A percentile compares a stretch with the other conserved stretches of the same genome.
phyloP scores from a whole-genome alignment of 441 rosid genomes.

The Populus hybrid region DNA sequence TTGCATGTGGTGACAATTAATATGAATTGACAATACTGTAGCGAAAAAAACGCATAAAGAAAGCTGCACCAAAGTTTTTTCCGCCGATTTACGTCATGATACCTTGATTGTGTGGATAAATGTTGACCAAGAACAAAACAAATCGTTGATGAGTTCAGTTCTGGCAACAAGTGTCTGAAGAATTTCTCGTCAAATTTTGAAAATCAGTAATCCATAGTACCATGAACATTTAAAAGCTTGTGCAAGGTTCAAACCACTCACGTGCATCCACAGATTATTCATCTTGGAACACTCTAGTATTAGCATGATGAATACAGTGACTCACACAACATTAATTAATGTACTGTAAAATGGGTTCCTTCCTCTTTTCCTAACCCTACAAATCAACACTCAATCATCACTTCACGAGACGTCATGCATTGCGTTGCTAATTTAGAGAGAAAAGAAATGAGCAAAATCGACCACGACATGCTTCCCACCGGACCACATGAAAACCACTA shows the following conservation, averaged over 20 bases:
- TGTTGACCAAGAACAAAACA: too few species aligned
- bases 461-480: not conserved
- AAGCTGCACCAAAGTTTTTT: not conserved
- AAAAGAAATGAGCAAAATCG: not conserved
- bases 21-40: not conserved
- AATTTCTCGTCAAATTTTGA: not conserved
- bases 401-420: not conserved
- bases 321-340: not conserved
- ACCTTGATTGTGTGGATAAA: too few species aligned
- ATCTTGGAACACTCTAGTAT: not conserved
- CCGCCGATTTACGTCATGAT: too few species aligned
- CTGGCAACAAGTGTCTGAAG: too few species aligned
- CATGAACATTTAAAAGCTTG: not conserved
- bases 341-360: not conserved
- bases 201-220: not conserved
- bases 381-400: not conserved
- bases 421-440: not conserved
- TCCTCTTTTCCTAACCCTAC: not conserved
- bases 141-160: too few species aligned
- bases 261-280: not conserved
- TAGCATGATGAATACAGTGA: not conserved
- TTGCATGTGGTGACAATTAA: not conserved
- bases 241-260: not conserved
- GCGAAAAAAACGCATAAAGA: too few species aligned
- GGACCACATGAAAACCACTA: too few species aligned